These are phyloP conservation scores for Rosa chinensis DNA, from an alignment of 306 rosid genomes.

Conservation along the genomic window DNA sequence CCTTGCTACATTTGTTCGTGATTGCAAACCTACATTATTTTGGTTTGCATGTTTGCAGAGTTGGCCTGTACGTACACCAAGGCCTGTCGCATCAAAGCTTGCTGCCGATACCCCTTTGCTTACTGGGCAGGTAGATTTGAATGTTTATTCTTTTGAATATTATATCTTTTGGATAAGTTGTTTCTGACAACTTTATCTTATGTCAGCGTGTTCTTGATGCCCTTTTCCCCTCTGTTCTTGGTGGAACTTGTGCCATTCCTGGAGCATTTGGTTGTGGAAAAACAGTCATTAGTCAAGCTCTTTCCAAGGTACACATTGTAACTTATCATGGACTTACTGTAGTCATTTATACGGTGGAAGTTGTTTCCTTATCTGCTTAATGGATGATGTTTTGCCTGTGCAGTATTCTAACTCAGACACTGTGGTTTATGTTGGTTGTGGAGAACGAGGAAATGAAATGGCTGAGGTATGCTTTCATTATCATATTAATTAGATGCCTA, in stretches of 20 bases:
- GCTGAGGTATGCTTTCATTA: conserved; percentile 62
- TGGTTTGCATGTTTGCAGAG: conserved; percentile 43
- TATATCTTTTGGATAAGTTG: conserved; percentile 7
- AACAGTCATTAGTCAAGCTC: conserved; percentile 99
- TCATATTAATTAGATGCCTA: not conserved
- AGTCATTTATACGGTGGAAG: not conserved
- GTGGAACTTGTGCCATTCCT: conserved; percentile 99
- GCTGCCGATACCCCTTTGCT: conserved; percentile 99
- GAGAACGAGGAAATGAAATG: conserved; percentile 99
- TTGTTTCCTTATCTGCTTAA: conserved; percentile 8
- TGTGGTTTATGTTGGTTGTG: conserved; percentile 96
- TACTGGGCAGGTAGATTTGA: conserved; percentile 81
- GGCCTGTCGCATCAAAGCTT: conserved; percentile 98
- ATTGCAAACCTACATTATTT: conserved; percentile 16
- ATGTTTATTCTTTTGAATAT: conserved; percentile 9
- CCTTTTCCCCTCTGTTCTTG: conserved; percentile 99
- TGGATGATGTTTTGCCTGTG: conserved; percentile 17
- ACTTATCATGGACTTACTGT: conserved; percentile 3
- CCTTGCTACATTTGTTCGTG: conserved; percentile 4
- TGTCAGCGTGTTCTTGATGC: conserved; percentile 99
- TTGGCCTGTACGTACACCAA: conserved; percentile 98
- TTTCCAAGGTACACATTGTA: conserved; percentile 70
- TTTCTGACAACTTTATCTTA: conserved; percentile 27
- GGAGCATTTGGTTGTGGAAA: conserved; percentile 99
- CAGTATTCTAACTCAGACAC: conserved; percentile 99